These are phyloP conservation scores for Russula foetens DNA, from an alignment of 768 basidiomycete species.

Conservation along the genomic window DNA sequence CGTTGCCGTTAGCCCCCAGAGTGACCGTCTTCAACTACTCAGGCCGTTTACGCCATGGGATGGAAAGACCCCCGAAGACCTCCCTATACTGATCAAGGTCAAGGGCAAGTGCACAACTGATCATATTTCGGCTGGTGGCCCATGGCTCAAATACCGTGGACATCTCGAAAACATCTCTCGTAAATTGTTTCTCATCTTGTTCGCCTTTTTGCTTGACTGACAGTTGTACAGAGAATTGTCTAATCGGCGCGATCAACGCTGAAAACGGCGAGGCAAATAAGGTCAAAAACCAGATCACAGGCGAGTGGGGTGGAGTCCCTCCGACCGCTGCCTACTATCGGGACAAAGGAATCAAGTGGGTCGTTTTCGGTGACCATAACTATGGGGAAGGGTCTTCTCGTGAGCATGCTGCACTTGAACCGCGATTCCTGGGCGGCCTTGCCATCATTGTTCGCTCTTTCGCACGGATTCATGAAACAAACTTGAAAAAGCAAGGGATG, in stretches of 20 bases:
- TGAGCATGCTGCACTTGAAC: conserved; percentile 96
- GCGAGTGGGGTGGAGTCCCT: conserved; percentile 81
- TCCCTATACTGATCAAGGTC: conserved; percentile 96
- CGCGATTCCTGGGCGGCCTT: conserved; percentile 88
- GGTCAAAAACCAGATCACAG: conserved; percentile 83
- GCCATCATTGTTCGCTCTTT: conserved; percentile 96
- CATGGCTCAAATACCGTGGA: conserved; percentile 99
- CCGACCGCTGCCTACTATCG: conserved; percentile 84
- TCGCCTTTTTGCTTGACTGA: background rate
- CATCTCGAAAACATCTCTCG: conserved; percentile 98
- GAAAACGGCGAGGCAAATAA: conserved; percentile 97
- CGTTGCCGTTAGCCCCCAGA: conserved; percentile 79
- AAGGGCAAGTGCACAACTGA: conserved; percentile 99
- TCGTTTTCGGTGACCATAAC: conserved; percentile 92
- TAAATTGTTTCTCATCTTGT: conserved; percentile 30
- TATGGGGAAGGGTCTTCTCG: conserved; percentile 98
- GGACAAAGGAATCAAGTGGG: conserved; percentile 87
- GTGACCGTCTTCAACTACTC: conserved; percentile 86
- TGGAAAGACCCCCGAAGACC: conserved; percentile 81
- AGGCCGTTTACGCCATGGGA: conserved; percentile 89
- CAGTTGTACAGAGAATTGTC: conserved; percentile 67
- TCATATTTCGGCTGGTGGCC: conserved; percentile 95
- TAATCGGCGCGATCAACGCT: conserved; percentile 94
- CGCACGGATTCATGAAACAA: conserved; percentile 96
- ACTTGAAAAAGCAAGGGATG: conserved; percentile 99